These are phyloP conservation scores for Curvularia hawaiiensis DNA, from an alignment of 2,329 filamentous ascomycete species.

Conservation along the genomic window DNA sequence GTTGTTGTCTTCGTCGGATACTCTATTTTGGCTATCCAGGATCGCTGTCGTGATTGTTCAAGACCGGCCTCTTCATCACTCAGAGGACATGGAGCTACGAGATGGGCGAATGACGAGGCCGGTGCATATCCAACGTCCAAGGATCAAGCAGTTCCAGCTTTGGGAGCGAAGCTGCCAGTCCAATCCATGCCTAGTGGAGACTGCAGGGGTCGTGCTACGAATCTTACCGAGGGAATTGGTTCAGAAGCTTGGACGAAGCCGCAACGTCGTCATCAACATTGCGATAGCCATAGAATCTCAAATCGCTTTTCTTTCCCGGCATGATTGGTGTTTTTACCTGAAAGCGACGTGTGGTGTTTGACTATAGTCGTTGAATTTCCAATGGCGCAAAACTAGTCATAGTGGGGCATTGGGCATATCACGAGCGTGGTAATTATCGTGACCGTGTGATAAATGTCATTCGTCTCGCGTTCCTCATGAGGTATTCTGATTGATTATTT, in stretches of 20 bases:
- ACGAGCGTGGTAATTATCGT: background rate
- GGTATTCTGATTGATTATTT: background rate
- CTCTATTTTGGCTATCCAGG: background rate
- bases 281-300: background rate
- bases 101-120: background rate
- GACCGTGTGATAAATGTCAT: background rate
- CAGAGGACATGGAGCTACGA: background rate
- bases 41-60: too few relatives aligned
- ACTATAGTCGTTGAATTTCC: background rate
- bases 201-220: background rate
- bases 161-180: slow-evolving; percentile 1
- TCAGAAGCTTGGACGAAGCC: background rate
- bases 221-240: background rate
- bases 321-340: background rate
- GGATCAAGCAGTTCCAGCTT: background rate
- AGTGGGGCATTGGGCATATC: background rate
- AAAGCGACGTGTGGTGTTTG: background rate
- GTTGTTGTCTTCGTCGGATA: background rate
- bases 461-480: background rate
- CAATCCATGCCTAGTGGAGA: background rate
- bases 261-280: background rate
- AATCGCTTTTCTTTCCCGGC: background rate
- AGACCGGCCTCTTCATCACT: background rate
- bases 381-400: background rate
- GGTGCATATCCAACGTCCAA: background rate